Percentiles rank a stretch among this genome's conserved stretches.
Conservation (phyloP, 768 basidiomycete genomes). For the Mycena galericulata region DNA sequence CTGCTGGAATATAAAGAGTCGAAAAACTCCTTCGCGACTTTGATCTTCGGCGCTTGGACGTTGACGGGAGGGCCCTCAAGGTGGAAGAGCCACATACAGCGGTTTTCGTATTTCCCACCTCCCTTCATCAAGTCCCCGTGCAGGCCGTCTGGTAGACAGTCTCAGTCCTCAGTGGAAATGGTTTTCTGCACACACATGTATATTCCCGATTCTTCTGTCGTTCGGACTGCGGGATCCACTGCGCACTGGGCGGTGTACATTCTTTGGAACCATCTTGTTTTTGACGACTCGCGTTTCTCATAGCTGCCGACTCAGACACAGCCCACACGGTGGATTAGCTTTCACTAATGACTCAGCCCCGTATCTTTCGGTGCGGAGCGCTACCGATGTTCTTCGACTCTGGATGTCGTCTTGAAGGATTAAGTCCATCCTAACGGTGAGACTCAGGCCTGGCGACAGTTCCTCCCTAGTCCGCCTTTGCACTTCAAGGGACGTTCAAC, state of each 20-base stretch:
- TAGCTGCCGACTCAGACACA: no score
- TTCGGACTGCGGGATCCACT: no score
- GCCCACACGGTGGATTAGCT: constrained; percentile 6
- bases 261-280: no score
- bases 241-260: no score
- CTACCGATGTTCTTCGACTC: background rate
- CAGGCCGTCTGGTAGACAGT: background rate
- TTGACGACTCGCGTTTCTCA: no score
- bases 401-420: background rate
- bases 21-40: constrained; percentile 8
- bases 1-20: constrained; percentile 9
- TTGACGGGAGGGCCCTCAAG: background rate
- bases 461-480: no score
- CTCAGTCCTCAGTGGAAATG: no score
- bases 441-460: no score
- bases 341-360: constrained; percentile 3
- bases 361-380: constrained; percentile 4
- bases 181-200: no score
- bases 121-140: background rate
- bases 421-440: background rate
- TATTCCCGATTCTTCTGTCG: no score
- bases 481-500: no score
- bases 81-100: constrained; percentile 12
- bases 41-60: background rate
- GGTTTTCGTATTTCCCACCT: constrained; percentile 8